Evolutionary conservation across 306 rosid genomes (phyloP), one percentile per base, ranked within the genome.

Genomic region (Malus sylvestris): DNA sequence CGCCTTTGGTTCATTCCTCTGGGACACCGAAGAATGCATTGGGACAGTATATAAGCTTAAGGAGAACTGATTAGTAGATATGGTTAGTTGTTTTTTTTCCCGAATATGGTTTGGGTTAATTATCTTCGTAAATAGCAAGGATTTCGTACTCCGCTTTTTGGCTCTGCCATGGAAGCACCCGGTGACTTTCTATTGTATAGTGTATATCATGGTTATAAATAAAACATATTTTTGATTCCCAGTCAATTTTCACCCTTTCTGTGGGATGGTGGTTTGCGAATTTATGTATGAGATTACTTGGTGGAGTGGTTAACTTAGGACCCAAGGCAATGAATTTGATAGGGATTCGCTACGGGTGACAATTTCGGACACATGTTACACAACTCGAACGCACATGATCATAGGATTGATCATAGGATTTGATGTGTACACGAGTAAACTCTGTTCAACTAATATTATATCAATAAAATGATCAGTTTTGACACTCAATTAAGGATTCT

Each of bases 21-120:
- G 99, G 99, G 99, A 92, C 77, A 83, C 91, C 12, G 99, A 96
- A 85, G 99, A 92, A 72, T 89, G 85, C 84, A 79, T 96, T 60
- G 87, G 87, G 77, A 80, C 78, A 69, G 77, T 96, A 20, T 96
- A 92, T 82, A 86, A 86, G 89, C 98, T 96, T 12, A 87, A 86
- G 87, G 97, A 89, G 71, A 77, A 83, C 71, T 89, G 62, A 81
- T 52, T 74, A 76, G 82, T n/a, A 7, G 72, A 35, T 61, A 73
- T 70, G 72, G 64, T 42, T 42, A n/a, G 30, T 38, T 51, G 4
- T 8, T n/a, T 58, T 22, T 53, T 59, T 20, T 44, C 78, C 67
- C 18, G 58, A 79, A 35, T 19, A 23, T 32, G 60, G 22, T 76
- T 70, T 12, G 76, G 80, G 88, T 60, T 62, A 78, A 38, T 81